phyloP scores from a whole-genome alignment of 768 basidiomycete genomes.

The Trametes sanguinea region DNA sequence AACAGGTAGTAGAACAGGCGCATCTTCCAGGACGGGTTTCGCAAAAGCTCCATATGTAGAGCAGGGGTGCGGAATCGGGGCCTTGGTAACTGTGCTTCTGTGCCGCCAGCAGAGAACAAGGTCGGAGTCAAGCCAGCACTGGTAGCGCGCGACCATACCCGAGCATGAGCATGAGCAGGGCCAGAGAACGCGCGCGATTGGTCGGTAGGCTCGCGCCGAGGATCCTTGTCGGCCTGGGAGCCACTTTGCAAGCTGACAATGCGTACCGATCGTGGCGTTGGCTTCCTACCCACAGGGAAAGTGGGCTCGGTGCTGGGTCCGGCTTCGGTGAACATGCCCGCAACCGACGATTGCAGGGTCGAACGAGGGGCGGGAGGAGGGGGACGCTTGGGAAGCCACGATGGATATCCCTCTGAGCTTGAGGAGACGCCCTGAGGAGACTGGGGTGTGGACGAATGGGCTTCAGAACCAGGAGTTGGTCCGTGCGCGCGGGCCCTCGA shows the following conservation, averaged over 20 bases:
- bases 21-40: slow-evolving; percentile 55
- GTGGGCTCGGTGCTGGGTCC: slow-evolving; percentile 36
- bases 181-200: slow-evolving; percentile 41
- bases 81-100: slow-evolving; percentile 39
- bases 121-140: slow-evolving; percentile 47
- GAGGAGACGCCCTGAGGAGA: slow-evolving; percentile 31
- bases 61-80: slow-evolving; percentile 70
- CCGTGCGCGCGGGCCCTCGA: slow-evolving; percentile 17
- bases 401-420: slow-evolving; percentile 71
- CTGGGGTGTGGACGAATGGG: slow-evolving; percentile 27
- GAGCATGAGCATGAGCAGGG: slow-evolving; percentile 42
- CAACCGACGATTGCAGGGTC: slow-evolving; percentile 61
- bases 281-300: slow-evolving; percentile 62
- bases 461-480: slow-evolving; percentile 20
- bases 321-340: slow-evolving; percentile 37
- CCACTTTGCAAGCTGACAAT: slow-evolving; percentile 72
- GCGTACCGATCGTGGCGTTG: slow-evolving; percentile 79
- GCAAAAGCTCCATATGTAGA: slow-evolving; percentile 68
- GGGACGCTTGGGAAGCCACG: slow-evolving; percentile 81
- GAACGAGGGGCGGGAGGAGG: slow-evolving; percentile 75
- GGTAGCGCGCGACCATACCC: slow-evolving; percentile 62
- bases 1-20: slow-evolving; percentile 68
- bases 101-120: slow-evolving; percentile 40
- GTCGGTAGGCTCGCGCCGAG: slow-evolving; percentile 50
- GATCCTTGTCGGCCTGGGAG: slow-evolving; percentile 40